These are phyloP conservation scores for Linaria vulgaris DNA, from an alignment of 257 asterid genomes.

Conservation along the genomic window DNA sequence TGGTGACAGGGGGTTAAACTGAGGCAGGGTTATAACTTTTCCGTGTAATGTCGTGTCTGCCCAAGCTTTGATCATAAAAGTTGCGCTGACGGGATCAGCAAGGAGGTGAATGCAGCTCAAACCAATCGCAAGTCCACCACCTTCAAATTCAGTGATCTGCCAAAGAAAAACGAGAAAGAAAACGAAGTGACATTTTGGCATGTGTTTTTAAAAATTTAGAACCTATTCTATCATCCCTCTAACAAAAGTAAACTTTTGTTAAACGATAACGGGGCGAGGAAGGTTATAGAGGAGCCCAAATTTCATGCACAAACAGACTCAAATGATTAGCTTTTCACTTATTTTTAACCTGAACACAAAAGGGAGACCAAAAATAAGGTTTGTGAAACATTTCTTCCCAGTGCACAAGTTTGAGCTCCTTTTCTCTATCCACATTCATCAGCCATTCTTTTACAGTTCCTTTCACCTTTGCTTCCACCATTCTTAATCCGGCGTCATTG, in stretches of 20 bases:
- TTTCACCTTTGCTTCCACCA: constrained; percentile 49
- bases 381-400: constrained; percentile 65
- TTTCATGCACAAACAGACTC: too few relatives aligned
- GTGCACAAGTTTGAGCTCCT: constrained; percentile 50
- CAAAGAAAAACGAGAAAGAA: background rate
- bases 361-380: constrained; percentile 61
- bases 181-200: too few relatives aligned
- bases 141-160: constrained; percentile 61
- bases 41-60: constrained; percentile 47
- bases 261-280: too few relatives aligned
- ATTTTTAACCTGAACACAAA: constrained; percentile 52
- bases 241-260: too few relatives aligned
- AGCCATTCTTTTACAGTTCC: constrained; percentile 55
- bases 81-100: constrained; percentile 47
- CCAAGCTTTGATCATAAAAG: constrained; percentile 58
- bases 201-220: too few relatives aligned
- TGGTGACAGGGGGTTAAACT: constrained; percentile 43
- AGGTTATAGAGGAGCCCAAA: background rate
- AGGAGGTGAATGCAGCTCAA: constrained; percentile 63
- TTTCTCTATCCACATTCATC: constrained; percentile 52
- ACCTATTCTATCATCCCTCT: too few relatives aligned
- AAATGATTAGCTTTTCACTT: background rate
- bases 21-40: constrained; percentile 36
- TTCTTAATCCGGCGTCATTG: constrained; percentile 61
- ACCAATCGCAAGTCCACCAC: constrained; percentile 68